phyloP scores from a whole-genome alignment of 1,139 yeast species.

The Lodderomyces elongisporus region DNA sequence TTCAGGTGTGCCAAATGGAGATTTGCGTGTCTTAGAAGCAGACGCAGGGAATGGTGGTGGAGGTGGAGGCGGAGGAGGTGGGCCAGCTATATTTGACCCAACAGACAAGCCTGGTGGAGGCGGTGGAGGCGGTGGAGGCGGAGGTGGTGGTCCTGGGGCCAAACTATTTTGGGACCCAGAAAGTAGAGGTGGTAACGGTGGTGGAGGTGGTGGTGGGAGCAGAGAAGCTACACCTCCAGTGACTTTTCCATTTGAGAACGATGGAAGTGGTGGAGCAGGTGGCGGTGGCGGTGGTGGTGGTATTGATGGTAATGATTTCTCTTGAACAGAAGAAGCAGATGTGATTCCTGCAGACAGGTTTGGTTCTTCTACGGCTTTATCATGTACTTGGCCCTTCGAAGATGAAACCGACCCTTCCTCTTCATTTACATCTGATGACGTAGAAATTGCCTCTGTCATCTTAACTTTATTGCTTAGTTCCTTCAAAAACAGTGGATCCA shows the following conservation, averaged over 20 bases:
- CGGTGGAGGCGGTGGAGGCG: conserved; percentile 30
- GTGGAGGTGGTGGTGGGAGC: conserved; percentile 19
- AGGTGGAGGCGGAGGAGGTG: conserved; percentile 23
- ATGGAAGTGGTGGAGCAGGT: conserved; percentile 1
- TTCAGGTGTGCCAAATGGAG: conserved; percentile 21
- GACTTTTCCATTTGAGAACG: too few species aligned
- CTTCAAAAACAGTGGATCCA: conserved; percentile 52
- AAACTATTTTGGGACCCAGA: conserved; percentile 7
- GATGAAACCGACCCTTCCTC: too few species aligned
- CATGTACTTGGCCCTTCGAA: too few species aligned
- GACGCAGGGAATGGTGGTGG: conserved; percentile 22
- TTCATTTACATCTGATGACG: too few species aligned
- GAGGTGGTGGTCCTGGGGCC: conserved; percentile 28
- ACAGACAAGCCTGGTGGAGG: conserved; percentile 16
- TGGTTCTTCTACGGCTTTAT: too few species aligned
- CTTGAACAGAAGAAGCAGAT: background rate
- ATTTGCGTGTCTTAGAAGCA: conserved; percentile 19
- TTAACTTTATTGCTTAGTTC: conserved; percentile 54
- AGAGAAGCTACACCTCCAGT: too few species aligned
- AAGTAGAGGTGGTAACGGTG: conserved; percentile 22
- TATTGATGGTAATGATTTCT: conserved; percentile 10
- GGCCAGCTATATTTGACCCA: conserved; percentile 15
- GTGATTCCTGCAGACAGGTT: too few species aligned
- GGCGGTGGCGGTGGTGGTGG: conserved; percentile 16
- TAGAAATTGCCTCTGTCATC: conserved; percentile 31